phyloP scores from a whole-genome alignment of 2,329 filamentous ascomycete species.

The Fusarium xylarioides region DNA sequence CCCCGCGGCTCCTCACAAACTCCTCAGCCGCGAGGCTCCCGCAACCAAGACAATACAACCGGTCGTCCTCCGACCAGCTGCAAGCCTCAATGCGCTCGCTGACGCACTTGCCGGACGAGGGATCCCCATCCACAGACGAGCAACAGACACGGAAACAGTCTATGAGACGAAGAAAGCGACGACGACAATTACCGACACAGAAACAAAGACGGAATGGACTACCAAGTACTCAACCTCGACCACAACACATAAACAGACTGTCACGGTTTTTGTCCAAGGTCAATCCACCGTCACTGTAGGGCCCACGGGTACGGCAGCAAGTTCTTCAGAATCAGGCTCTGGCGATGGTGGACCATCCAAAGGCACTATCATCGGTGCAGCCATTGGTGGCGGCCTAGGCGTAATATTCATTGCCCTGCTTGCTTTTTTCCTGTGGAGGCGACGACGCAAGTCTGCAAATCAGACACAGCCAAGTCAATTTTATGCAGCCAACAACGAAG shows the following conservation, averaged over 20 bases:
- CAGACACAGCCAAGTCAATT: not conserved
- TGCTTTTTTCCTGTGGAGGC: not conserved
- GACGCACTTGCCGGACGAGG: not conserved
- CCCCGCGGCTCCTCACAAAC: not conserved
- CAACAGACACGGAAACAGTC: not conserved
- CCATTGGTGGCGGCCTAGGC: not conserved
- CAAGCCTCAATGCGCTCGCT: not conserved
- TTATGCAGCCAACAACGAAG: not conserved
- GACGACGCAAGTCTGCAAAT: not conserved
- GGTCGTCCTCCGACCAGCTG: not conserved
- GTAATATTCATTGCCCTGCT: not conserved
- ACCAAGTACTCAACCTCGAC: not conserved
- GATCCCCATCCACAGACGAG: not conserved
- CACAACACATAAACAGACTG: not conserved
- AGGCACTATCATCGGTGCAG: not conserved
- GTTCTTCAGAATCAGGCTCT: not conserved
- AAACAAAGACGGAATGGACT: not conserved
- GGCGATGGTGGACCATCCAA: not conserved
- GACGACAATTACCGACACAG: not conserved
- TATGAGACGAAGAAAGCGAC: not conserved
- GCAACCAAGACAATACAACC: not conserved
- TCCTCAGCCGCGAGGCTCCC: fast-evolving
- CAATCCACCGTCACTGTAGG: not conserved
- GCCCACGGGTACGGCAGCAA: not conserved
- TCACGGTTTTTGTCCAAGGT: not conserved